Conservation (phyloP, 257 asterid species). For the Cinchona pubescens region DNA sequence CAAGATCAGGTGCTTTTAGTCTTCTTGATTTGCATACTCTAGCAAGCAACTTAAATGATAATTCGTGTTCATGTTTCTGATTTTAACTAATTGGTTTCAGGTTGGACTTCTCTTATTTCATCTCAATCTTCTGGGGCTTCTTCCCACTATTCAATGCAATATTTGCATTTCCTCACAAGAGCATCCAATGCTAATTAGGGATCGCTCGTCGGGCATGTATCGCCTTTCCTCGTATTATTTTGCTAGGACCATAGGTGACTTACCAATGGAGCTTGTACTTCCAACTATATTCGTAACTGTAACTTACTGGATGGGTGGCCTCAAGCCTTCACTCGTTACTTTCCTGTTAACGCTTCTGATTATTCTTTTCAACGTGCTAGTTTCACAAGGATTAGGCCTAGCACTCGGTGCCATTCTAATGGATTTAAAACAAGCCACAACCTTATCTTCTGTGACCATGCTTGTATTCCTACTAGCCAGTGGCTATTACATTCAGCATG, state of each 20-base stretch:
- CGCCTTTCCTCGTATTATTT: slow-evolving; percentile 72
- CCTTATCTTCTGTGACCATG: slow-evolving; percentile 66
- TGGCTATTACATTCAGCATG: slow-evolving; percentile 80
- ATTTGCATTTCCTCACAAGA: slow-evolving; percentile 80
- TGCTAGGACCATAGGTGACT: slow-evolving; percentile 63
- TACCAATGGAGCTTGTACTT: slow-evolving; percentile 83
- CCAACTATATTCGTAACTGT: slow-evolving; percentile 67
- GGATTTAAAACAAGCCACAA: slow-evolving; percentile 70
- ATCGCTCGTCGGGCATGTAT: slow-evolving; percentile 73
- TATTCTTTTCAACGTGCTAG: slow-evolving; percentile 67
- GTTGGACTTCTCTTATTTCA: slow-evolving; percentile 82
- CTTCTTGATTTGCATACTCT: no score
- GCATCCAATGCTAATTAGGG: slow-evolving; percentile 53
- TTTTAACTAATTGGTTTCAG: slow-evolving; percentile 28
- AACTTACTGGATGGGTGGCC: slow-evolving; percentile 88
- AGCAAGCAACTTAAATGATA: not conserved
- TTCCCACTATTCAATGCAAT: slow-evolving; percentile 68
- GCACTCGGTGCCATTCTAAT: slow-evolving; percentile 81
- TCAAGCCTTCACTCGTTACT: slow-evolving; percentile 52
- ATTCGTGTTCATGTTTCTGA: not conserved
- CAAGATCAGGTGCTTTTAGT: slow-evolving; percentile 72
- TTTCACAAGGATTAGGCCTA: slow-evolving; percentile 78
- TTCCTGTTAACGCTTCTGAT: slow-evolving; percentile 52
- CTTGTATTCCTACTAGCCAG: slow-evolving; percentile 66
- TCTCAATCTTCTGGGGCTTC: slow-evolving; percentile 88